Evolutionary conservation across 2,329 filamentous ascomycete species (phyloP).

Genomic region (Stylonectria norvegica): DNA sequence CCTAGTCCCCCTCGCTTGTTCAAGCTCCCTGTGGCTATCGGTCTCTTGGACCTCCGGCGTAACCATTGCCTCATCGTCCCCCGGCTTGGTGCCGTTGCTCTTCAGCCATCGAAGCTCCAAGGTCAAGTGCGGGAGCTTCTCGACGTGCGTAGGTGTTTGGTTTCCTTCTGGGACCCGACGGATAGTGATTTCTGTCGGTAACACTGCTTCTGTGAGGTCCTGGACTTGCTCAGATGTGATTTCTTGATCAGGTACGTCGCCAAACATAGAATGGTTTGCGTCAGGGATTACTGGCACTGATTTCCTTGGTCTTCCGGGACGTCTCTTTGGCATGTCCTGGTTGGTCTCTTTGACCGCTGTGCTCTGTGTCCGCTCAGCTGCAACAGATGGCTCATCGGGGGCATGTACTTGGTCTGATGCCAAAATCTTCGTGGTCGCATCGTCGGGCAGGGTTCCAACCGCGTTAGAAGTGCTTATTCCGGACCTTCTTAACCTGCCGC

Average conservation of each 20-base stretch:
- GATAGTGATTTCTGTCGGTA: no score
- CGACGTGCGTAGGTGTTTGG: not conserved
- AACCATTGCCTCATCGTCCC: not conserved
- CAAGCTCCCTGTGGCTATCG: not conserved
- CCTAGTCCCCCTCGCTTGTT: not conserved
- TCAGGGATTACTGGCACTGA: no score
- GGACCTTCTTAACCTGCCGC: slow-evolving; percentile 23
- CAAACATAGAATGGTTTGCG: no score
- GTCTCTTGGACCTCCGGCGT: not conserved
- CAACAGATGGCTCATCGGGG: no score
- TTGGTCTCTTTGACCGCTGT: not conserved
- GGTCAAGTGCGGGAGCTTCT: slow-evolving; percentile 1
- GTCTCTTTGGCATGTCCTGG: not conserved
- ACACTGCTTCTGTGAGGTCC: no score
- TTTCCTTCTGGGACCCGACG: no score
- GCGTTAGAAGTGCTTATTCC: no score
- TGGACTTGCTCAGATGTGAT: no score
- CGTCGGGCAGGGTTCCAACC: no score
- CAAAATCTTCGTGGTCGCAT: no score
- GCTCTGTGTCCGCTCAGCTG: not conserved
- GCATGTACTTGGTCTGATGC: no score
- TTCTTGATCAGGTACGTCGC: no score
- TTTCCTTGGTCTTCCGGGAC: slow-evolving; percentile 8
- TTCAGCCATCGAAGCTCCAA: slow-evolving; percentile 4
- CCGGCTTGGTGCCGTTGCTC: not conserved